phyloP scores from a whole-genome alignment of 2,329 filamentous ascomycete genomes.

The Penicillium aurantiogriseum region DNA sequence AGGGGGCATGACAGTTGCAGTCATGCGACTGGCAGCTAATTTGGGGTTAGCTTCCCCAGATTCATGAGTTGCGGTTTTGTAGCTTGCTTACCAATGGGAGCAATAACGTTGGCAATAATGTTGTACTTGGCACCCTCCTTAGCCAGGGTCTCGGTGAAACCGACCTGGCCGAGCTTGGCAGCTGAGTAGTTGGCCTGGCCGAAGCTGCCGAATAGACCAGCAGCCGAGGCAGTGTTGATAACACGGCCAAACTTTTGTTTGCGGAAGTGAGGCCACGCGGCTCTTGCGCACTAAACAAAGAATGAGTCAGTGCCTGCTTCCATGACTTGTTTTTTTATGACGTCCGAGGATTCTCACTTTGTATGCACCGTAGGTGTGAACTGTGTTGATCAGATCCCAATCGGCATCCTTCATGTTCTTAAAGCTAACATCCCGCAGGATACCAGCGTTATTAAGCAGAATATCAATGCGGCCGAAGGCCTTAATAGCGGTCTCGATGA shows the following conservation, averaged over 20 bases:
- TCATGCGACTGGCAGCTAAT: constrained; percentile 87
- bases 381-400: constrained; percentile 92
- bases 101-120: constrained; percentile 91
- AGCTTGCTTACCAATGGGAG: constrained; percentile 63
- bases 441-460: constrained; percentile 97
- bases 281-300: constrained; percentile 66
- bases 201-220: constrained; percentile 92
- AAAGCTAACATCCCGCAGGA: constrained; percentile 91
- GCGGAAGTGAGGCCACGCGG: constrained; percentile 95
- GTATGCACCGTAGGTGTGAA: constrained; percentile 91
- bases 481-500: constrained; percentile 67
- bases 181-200: constrained; percentile 97
- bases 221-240: constrained; percentile 96
- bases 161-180: constrained; percentile 91
- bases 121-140: constrained; percentile 99
- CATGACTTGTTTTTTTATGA: background rate
- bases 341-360: constrained; percentile 53
- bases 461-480: constrained; percentile 73
- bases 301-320: constrained; percentile 16
- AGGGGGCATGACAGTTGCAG: constrained; percentile 91
- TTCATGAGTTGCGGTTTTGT: background rate
- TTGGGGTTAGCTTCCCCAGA: constrained; percentile 9
- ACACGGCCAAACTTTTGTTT: constrained; percentile 98
- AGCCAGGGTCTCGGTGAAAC: constrained; percentile 95
- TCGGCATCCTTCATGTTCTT: constrained; percentile 98